Conservation (phyloP, 192 early-diverging fungal species). For the Chytriomyces sp. region DNA sequence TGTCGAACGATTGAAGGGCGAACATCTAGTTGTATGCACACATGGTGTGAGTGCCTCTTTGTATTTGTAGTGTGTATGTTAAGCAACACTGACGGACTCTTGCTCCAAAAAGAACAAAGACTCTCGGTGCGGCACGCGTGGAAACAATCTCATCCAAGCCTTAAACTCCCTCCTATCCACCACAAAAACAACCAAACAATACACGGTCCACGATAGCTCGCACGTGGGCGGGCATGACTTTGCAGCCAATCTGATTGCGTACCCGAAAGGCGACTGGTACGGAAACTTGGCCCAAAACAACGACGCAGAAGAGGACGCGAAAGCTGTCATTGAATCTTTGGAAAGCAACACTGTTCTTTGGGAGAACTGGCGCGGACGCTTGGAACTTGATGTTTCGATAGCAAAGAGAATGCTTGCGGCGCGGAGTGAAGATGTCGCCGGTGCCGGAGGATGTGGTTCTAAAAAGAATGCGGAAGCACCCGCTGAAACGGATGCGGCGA, state of each 20-base stretch:
- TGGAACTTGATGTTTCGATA: slow-evolving; percentile 36
- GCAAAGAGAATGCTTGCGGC: slow-evolving; percentile 12
- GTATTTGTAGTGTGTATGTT: neutral
- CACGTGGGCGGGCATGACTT: slow-evolving; percentile 67
- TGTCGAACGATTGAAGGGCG: neutral
- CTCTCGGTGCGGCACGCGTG: slow-evolving; percentile 3
- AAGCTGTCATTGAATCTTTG: slow-evolving; percentile 48
- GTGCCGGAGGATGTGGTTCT: neutral
- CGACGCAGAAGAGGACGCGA: slow-evolving; percentile 38
- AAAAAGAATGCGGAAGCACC: neutral
- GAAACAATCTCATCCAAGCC: neutral
- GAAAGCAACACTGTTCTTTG: slow-evolving; percentile 46
- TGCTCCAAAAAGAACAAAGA: neutral
- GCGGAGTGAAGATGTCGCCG: neutral
- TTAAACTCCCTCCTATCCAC: neutral
- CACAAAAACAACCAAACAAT: neutral
- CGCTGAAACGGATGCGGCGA: neutral
- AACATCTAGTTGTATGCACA: slow-evolving; percentile 13
- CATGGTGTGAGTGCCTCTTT: neutral
- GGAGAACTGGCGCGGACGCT: slow-evolving; percentile 61
- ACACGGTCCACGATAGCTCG: slow-evolving; percentile 46
- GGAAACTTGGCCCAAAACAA: slow-evolving; percentile 43
- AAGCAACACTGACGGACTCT: too few relatives aligned
- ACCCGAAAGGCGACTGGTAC: slow-evolving; percentile 64
- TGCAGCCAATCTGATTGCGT: slow-evolving; percentile 64